Base-by-base conservation (phyloP, 306 rosid genomes). In the Vigna angularis region DNA sequence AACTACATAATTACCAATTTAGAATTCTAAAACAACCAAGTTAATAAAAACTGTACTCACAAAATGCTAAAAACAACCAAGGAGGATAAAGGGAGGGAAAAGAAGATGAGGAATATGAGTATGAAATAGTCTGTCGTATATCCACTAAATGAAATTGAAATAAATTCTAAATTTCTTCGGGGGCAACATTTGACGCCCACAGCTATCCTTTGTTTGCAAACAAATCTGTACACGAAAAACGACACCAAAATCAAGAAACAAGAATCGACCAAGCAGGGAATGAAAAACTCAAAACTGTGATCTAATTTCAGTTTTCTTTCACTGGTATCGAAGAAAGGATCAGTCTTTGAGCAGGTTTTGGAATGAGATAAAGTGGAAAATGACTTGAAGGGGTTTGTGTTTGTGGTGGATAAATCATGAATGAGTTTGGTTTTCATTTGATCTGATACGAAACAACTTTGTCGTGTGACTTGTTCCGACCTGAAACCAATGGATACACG, bases 201-300 rank as follows among this genome's bases (percentile, higher is more conserved):
- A 32, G 44, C 47, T 9, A 34, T 16, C 22, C 15, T 63, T 9
- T 22, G 16, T 11, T 55, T 30, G 7, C 69, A 34, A 64, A 65
- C 44, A 64, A 65, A 9, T 65, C 51, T 40, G 49, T 64, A 64
- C 70, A 64, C 16, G 0, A 52, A 61, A 28, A 59, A 14, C 4
- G 22, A 55, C 11, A 1, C 62, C 24, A 16, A 34, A 34, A 24
- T 11, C 15, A 26, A 6, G 26, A 64, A 64, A 34, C 28, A 7
- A 64, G 20, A 36, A 34, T 14, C 17, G 1, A 61, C 2, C 12
- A 61, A 61, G 67, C 3, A 36, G 10, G 24, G 11, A 64, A 57
- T 57, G 7, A n/a, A 57, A 57, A 57, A 57, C 36, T 24, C 64
- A 57, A 57, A 57, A 57, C 34, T 57, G n/a, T 22, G 64, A 22